phyloP scores from a whole-genome alignment of 768 basidiomycete genomes.

The Boletus fagicola region DNA sequence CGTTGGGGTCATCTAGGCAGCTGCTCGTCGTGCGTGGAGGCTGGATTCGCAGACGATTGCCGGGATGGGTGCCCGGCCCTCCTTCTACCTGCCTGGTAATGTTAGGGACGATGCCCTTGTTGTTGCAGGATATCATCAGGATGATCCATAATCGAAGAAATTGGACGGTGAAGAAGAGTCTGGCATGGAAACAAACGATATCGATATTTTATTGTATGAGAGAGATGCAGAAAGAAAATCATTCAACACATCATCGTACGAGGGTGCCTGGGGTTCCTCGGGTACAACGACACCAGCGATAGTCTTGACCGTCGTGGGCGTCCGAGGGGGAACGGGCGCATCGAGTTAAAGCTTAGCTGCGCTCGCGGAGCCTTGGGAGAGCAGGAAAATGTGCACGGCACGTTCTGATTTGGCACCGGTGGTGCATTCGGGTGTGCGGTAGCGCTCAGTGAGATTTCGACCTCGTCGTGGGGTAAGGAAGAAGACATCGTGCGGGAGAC shows the following conservation, averaged over 20 bases:
- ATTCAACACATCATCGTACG: slow-evolving; percentile 46
- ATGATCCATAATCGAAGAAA: no score
- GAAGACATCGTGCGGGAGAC: slow-evolving; percentile 8
- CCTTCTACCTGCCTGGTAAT: no score
- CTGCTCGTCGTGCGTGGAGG: no score
- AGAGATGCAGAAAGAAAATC: background rate
- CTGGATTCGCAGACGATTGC: no score
- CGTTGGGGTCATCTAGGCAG: no score
- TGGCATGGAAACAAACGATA: no score
- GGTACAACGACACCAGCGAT: slow-evolving; percentile 47
- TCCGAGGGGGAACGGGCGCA: no score
- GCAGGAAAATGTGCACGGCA: slow-evolving; percentile 29
- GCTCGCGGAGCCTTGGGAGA: slow-evolving; percentile 14
- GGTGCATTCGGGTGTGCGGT: slow-evolving; percentile 53
- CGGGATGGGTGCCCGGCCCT: no score
- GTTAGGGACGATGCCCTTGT: no score
- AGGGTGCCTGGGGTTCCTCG: slow-evolving; percentile 57
- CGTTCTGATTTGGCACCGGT: slow-evolving; percentile 44
- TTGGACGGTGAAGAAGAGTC: no score
- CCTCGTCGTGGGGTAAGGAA: slow-evolving; percentile 37
- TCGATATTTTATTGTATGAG: no score
- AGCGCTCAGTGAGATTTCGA: slow-evolving; percentile 59
- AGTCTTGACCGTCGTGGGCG: slow-evolving; percentile 6
- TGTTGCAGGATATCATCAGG: no score
- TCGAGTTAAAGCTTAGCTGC: background rate